phyloP scores from a whole-genome alignment of 2,329 filamentous ascomycete species.

The Neospermospora avenae region DNA sequence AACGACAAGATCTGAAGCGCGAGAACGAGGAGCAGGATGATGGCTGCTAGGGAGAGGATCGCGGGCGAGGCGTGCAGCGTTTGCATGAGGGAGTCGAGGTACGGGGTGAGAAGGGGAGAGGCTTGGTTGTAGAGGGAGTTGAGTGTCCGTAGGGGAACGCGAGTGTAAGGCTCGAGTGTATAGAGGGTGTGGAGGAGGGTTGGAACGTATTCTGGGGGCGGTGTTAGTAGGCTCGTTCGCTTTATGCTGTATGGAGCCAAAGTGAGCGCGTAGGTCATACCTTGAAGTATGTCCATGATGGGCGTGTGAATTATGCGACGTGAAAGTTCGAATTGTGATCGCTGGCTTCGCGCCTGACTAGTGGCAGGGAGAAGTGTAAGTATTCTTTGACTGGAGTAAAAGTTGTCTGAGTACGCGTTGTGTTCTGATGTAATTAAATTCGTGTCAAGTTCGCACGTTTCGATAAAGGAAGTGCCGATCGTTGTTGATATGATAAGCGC shows the following conservation, averaged over 20 bases:
- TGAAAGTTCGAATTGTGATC: not conserved
- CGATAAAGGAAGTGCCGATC: not conserved
- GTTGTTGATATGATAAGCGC: not conserved
- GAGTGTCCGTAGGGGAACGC: slow-evolving; percentile 13
- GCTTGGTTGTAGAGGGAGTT: slow-evolving; percentile 2
- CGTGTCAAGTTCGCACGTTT: not conserved
- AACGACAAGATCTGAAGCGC: slow-evolving; percentile 63
- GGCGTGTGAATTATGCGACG: not conserved
- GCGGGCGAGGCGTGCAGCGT: slow-evolving; percentile 25
- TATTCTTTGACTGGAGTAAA: not conserved
- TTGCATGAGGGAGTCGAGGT: slow-evolving; percentile 15
- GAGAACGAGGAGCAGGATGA: slow-evolving; percentile 61
- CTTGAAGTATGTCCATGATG: slow-evolving; percentile 26
- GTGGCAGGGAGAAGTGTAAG: not conserved
- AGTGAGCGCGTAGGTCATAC: slow-evolving; percentile 8
- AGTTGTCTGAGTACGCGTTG: not conserved
- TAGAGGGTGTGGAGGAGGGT: slow-evolving; percentile 21
- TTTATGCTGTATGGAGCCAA: not conserved
- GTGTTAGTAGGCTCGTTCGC: not conserved
- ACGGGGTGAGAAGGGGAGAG: slow-evolving; percentile 24
- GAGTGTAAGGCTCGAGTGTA: slow-evolving; percentile 22
- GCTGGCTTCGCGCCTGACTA: not conserved
- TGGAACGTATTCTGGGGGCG: slow-evolving; percentile 19
- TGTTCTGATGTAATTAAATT: not conserved
- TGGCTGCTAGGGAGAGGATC: slow-evolving; percentile 49